phyloP scores from a whole-genome alignment of 768 basidiomycete species.

The Calocybe indica region DNA sequence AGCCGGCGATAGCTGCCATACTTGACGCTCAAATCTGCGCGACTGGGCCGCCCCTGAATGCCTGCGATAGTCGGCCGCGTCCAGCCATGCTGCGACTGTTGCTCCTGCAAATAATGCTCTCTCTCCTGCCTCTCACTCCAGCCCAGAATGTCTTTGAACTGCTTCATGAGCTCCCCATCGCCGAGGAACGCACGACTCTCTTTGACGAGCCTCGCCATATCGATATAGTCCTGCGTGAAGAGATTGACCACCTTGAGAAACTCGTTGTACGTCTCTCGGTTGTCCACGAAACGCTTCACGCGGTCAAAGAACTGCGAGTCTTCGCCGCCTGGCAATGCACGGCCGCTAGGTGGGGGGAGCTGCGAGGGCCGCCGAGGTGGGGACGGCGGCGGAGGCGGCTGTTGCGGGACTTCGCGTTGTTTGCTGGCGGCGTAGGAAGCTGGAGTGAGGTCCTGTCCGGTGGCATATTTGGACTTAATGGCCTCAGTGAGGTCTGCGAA shows the following conservation, averaged over 20 bases:
- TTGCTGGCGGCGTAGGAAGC: slow-evolving; percentile 28
- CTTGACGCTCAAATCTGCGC: slow-evolving; percentile 62
- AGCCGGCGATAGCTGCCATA: slow-evolving; percentile 90
- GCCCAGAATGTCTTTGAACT: slow-evolving; percentile 82
- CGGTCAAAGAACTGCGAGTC: slow-evolving; percentile 88
- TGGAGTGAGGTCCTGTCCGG: slow-evolving; percentile 32
- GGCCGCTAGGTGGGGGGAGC: slow-evolving; percentile 16
- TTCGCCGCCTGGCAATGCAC: slow-evolving; percentile 24
- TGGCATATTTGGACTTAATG: slow-evolving; percentile 33
- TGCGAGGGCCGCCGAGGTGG: slow-evolving; percentile 19
- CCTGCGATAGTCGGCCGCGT: slow-evolving; percentile 41
- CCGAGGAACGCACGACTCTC: slow-evolving; percentile 73
- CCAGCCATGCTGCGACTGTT: slow-evolving; percentile 42
- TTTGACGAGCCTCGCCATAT: slow-evolving; percentile 75
- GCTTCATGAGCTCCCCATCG: slow-evolving; percentile 72
- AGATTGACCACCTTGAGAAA: slow-evolving; percentile 94
- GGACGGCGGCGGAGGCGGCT: slow-evolving; percentile 25
- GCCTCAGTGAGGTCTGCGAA: slow-evolving; percentile 6
- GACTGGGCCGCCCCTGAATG: slow-evolving; percentile 39
- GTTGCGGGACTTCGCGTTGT: slow-evolving; percentile 19
- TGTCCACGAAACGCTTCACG: slow-evolving; percentile 69
- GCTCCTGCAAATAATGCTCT: slow-evolving; percentile 44
- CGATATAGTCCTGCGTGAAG: slow-evolving; percentile 92
- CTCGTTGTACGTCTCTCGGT: slow-evolving; percentile 81
- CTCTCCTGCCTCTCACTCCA: slow-evolving; percentile 75